Evolutionary conservation across 2,329 filamentous ascomycete species (phyloP).

Genomic region (Pleurostoma richardsiae): DNA sequence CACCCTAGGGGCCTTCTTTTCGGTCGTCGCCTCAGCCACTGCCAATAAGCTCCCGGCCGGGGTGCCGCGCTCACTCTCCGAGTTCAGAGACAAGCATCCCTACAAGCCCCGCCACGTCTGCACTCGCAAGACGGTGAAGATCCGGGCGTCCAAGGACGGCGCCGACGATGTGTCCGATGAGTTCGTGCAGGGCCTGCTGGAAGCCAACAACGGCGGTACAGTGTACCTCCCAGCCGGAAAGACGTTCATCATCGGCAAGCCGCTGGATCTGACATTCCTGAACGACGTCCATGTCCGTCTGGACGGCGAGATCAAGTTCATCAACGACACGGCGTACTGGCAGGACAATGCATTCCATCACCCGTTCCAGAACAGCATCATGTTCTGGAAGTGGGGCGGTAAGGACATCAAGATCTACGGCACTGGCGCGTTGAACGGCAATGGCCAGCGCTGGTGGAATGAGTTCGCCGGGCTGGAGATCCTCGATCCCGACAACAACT

Average conservation of each 20-base stretch:
- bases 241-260: slow-evolving; percentile 54
- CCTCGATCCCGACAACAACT: slow-evolving; percentile 47
- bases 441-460: slow-evolving; percentile 41
- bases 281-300: slow-evolving; percentile 52
- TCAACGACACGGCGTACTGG: slow-evolving; percentile 37
- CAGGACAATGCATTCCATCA: slow-evolving; percentile 33
- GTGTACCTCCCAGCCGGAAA: slow-evolving; percentile 47
- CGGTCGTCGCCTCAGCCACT: slow-evolving; percentile 15
- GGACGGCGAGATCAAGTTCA: slow-evolving; percentile 49
- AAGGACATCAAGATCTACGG: slow-evolving; percentile 57
- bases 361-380: slow-evolving; percentile 45
- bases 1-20: slow-evolving; percentile 12
- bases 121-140: slow-evolving; percentile 32
- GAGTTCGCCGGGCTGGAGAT: slow-evolving; percentile 21
- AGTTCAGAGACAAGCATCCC: slow-evolving; percentile 32
- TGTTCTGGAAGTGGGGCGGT: slow-evolving; percentile 61
- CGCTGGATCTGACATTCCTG: slow-evolving; percentile 52
- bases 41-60: slow-evolving; percentile 20
- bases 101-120: slow-evolving; percentile 17
- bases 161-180: slow-evolving; percentile 51
- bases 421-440: slow-evolving; percentile 49
- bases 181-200: slow-evolving; percentile 47
- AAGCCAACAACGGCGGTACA: slow-evolving; percentile 54
- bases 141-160: slow-evolving; percentile 46
- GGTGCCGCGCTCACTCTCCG: slow-evolving; percentile 26